phyloP scores from a whole-genome alignment of 2,329 filamentous ascomycete genomes.

The Fusarium cicatricum region DNA sequence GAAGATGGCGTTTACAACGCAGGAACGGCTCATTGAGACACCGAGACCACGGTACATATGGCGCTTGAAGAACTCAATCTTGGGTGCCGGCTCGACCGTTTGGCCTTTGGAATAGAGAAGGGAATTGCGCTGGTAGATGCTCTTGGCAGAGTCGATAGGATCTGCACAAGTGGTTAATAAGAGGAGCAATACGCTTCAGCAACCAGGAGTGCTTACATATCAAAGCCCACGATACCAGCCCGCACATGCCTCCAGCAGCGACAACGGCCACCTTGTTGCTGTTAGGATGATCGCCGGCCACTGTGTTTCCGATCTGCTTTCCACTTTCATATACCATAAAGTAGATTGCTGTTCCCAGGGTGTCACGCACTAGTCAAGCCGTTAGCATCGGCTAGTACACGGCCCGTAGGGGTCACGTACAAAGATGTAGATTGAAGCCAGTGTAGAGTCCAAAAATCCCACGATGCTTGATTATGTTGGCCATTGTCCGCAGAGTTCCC shows the following conservation, averaged over 20 bases:
- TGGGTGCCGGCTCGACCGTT: constrained; percentile 69
- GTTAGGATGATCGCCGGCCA: constrained; percentile 74
- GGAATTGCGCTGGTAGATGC: constrained; percentile 84
- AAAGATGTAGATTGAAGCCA: constrained; percentile 78
- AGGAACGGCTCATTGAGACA: constrained; percentile 84
- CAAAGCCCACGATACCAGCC: constrained; percentile 82
- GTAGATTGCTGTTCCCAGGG: constrained; percentile 83
- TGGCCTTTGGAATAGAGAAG: constrained; percentile 74
- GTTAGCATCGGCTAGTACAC: constrained; percentile 3
- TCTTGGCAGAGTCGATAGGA: constrained; percentile 84
- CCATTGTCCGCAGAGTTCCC: constrained; percentile 78
- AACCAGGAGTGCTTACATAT: constrained; percentile 63
- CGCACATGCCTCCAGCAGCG: constrained; percentile 80
- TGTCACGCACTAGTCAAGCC: constrained; percentile 73
- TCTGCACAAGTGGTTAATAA: constrained; percentile 49
- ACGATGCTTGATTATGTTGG: constrained; percentile 78
- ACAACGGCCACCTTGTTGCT: constrained; percentile 83
- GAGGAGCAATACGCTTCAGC: neutral
- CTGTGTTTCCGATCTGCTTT: constrained; percentile 82
- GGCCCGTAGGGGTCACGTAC: constrained; percentile 58
- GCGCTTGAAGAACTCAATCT: constrained; percentile 79
- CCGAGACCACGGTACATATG: constrained; percentile 85
- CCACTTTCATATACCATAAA: constrained; percentile 90
- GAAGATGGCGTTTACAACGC: constrained; percentile 87
- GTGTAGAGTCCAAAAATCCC: constrained; percentile 80